Conservation (phyloP, 306 rosid genomes). For the Trifolium dubium region DNA sequence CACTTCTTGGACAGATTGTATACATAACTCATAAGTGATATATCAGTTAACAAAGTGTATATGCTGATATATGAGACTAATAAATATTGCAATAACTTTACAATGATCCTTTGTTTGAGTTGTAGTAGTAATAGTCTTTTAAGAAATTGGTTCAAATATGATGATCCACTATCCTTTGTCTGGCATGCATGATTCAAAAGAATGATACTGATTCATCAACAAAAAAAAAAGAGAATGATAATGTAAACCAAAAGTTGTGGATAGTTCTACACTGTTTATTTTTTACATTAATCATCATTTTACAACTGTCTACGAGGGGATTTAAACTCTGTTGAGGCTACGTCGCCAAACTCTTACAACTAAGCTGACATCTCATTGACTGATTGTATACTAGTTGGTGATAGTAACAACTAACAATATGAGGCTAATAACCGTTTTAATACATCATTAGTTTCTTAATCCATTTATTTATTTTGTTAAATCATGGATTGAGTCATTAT, state of each 20-base stretch:
- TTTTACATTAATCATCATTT: background rate
- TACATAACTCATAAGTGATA: too few species aligned
- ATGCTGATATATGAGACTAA: too few species aligned
- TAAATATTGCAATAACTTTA: too few species aligned
- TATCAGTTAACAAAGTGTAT: too few species aligned
- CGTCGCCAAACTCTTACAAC: background rate
- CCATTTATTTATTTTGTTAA: background rate
- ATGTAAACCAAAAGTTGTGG: slow-evolving; percentile 1
- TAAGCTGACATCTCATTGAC: background rate
- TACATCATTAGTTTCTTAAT: background rate
- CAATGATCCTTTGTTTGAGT: too few species aligned
- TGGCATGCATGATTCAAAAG: slow-evolving; percentile 2
- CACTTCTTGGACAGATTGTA: background rate
- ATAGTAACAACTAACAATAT: background rate
- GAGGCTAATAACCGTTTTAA: slow-evolving; percentile 4
- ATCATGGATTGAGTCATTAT: background rate
- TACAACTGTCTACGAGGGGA: background rate
- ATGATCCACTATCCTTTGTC: slow-evolving; percentile 16
- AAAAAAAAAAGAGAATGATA: too few species aligned
- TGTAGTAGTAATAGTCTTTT: too few species aligned
- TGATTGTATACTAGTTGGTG: background rate
- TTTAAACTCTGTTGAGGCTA: background rate
- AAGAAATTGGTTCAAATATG: too few species aligned
- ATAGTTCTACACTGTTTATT: too few species aligned
- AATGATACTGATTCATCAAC: slow-evolving; percentile 1